A percentile compares a stretch with the other conserved stretches of the same genome.
These are phyloP conservation scores for Volvox reticuliferus DNA, from an alignment of 139 green algal species.

Conservation along the genomic window DNA sequence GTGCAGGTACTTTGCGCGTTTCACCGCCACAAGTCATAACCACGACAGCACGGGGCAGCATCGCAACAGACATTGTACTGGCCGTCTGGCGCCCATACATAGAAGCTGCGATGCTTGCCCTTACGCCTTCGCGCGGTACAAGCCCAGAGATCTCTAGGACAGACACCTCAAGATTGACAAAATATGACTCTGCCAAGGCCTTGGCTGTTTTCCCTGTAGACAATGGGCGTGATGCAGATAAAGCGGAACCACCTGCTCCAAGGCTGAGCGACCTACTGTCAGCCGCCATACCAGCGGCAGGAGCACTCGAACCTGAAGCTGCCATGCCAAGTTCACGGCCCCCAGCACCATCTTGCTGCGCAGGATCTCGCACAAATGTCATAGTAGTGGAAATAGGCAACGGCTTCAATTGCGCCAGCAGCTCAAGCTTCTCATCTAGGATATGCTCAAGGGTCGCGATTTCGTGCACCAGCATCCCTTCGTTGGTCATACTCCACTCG, in stretches of 20 bases:
- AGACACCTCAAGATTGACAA: slow-evolving; percentile 64
- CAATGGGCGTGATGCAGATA: neutral
- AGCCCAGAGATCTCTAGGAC: slow-evolving; percentile 67
- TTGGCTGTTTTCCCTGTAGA: neutral
- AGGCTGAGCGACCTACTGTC: neutral
- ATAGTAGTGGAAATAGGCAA: slow-evolving; percentile 43
- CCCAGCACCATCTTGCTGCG: neutral
- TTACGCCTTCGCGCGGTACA: slow-evolving; percentile 43
- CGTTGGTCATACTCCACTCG: slow-evolving; percentile 82
- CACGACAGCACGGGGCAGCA: slow-evolving; percentile 43
- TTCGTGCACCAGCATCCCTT: slow-evolving; percentile 82
- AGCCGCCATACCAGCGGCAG: neutral
- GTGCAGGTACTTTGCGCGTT: neutral
- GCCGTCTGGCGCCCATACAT: slow-evolving; percentile 33
- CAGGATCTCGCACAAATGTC: slow-evolving; percentile 27
- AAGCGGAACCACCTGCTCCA: neutral
- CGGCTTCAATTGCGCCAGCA: slow-evolving; percentile 77
- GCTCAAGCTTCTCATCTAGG: slow-evolving; percentile 77
- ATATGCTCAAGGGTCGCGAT: slow-evolving; percentile 78
- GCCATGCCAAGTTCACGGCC: neutral
- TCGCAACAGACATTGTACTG: slow-evolving; percentile 4
- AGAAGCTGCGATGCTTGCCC: slow-evolving; percentile 22
- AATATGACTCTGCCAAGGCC: slow-evolving; percentile 61
- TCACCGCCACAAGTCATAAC: slow-evolving; percentile 11
- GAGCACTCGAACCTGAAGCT: neutral